phyloP scores from a whole-genome alignment of 495 filamentous ascomycete species.

The Neurospora hispaniola region DNA sequence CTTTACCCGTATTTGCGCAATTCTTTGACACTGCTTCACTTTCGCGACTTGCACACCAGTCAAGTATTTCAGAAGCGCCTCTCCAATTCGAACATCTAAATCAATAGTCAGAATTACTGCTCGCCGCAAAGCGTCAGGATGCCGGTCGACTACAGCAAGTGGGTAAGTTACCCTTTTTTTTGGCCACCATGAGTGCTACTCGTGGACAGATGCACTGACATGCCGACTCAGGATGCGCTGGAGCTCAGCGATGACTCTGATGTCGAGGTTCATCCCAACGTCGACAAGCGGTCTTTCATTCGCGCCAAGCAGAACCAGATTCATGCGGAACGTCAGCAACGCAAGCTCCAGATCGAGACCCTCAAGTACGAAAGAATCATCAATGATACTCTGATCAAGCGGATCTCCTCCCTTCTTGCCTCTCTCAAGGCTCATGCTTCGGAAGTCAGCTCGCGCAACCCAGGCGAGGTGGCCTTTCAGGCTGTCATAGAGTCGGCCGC shows the following conservation, averaged over 20 bases:
- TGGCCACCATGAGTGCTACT: not conserved
- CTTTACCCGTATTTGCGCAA: not conserved
- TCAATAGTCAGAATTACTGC: not conserved
- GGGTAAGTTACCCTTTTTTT: conserved; percentile 39
- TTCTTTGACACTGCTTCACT: not conserved
- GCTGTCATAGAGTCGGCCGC: conserved; percentile 67
- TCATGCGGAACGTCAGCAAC: conserved; percentile 73
- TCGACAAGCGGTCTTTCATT: conserved; percentile 97
- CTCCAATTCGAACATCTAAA: not conserved
- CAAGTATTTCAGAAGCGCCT: not conserved
- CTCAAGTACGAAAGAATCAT: conserved; percentile 86
- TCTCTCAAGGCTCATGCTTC: conserved; percentile 57
- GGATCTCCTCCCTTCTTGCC: conserved; percentile 66
- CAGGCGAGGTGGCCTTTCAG: conserved; percentile 77
- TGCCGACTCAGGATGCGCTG: conserved; percentile 54
- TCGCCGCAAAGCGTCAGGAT: conserved; percentile 38
- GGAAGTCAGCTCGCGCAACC: conserved; percentile 50
- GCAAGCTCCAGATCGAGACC: conserved; percentile 79
- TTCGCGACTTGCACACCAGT: not conserved
- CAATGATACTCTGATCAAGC: conserved; percentile 79
- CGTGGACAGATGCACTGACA: not conserved
- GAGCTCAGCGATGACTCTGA: conserved; percentile 98
- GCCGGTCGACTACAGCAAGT: conserved; percentile 94
- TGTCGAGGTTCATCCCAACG: conserved; percentile 97
- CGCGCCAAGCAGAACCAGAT: conserved; percentile 97